These are phyloP conservation scores for Gonium pectorale DNA, from an alignment of 139 green algal genomes.

Conservation along the genomic window DNA sequence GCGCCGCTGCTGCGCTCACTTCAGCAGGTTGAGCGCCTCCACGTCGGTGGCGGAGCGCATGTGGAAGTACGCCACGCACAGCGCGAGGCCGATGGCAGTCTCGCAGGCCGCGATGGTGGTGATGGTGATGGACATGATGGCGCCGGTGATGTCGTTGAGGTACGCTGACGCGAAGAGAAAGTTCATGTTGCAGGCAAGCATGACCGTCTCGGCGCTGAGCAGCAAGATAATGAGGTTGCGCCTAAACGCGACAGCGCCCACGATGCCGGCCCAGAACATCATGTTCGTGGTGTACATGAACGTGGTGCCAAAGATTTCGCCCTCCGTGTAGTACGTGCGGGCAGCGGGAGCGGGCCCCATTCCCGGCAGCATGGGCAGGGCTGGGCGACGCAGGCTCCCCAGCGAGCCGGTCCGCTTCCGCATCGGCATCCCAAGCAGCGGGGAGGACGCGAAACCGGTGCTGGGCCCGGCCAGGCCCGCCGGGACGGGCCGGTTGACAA, in stretches of 20 bases:
- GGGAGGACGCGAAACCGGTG: neutral
- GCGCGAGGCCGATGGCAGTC: conserved; percentile 65
- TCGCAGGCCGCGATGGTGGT: conserved; percentile 63
- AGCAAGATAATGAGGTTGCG: conserved; percentile 66
- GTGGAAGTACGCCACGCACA: conserved; percentile 68
- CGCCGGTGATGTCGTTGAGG: conserved; percentile 64
- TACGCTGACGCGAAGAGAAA: conserved; percentile 62
- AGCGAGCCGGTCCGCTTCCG: neutral
- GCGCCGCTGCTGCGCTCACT: no score
- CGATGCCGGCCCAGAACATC: conserved; percentile 66
- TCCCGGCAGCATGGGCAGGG: conserved; percentile 18
- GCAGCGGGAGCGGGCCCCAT: neutral
- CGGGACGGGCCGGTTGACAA: conserved; percentile 19
- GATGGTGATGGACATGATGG: conserved; percentile 68
- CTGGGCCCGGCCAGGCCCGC: neutral
- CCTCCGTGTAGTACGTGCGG: conserved; percentile 38
- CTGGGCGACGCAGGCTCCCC: neutral
- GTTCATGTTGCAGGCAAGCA: conserved; percentile 69
- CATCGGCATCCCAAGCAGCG: neutral
- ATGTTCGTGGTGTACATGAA: conserved; percentile 56
- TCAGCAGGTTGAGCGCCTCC: conserved; percentile 67
- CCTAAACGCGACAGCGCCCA: conserved; percentile 58
- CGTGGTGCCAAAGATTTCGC: conserved; percentile 47
- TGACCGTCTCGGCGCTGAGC: conserved; percentile 58
- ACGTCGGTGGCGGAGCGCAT: conserved; percentile 60